phyloP scores from a whole-genome alignment of 2,329 filamentous ascomycete species.

The Phaeosphaeriaceae sp. region DNA sequence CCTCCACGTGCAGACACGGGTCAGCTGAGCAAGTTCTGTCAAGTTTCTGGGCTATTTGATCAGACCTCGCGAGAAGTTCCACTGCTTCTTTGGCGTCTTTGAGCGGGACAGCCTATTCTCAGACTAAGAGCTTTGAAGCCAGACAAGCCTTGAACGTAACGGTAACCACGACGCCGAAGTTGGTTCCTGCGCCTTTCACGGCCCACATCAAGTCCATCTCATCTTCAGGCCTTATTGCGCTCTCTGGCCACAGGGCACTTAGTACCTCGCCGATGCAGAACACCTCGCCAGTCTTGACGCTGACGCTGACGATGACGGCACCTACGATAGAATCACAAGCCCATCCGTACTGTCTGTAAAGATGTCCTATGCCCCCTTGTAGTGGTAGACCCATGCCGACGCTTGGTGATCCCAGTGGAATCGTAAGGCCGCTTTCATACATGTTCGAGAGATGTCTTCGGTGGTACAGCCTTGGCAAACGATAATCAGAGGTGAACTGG shows the following conservation, averaged over 20 bases:
- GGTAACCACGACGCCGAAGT: constrained; percentile 65
- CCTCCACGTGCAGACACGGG: constrained; percentile 63
- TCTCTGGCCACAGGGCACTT: constrained; percentile 49
- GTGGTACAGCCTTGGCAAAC: constrained; percentile 64
- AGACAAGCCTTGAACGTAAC: constrained; percentile 58
- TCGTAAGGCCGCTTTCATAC: constrained; percentile 59
- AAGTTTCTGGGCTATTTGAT: constrained; percentile 50
- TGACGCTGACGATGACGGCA: constrained; percentile 61
- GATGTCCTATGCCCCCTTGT: constrained; percentile 69
- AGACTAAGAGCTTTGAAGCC: constrained; percentile 50
- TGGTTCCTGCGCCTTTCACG: constrained; percentile 65
- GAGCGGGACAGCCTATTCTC: constrained; percentile 39
- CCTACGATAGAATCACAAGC: constrained; percentile 67
- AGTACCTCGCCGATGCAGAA: constrained; percentile 62
- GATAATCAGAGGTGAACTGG: constrained; percentile 51
- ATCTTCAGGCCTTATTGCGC: constrained; percentile 53
- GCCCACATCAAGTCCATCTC: constrained; percentile 65
- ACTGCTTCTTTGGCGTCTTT: constrained; percentile 39
- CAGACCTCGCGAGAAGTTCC: constrained; percentile 51
- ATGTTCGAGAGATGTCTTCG: constrained; percentile 59
- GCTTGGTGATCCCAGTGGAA: constrained; percentile 67
- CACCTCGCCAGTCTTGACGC: constrained; percentile 55
- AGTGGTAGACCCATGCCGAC: constrained; percentile 70
- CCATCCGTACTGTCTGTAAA: constrained; percentile 63
- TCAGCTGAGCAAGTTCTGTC: constrained; percentile 58